Percentiles rank a stretch among this genome's conserved stretches.
These are phyloP conservation scores for Phytopythium aichiense DNA, from an alignment of 352 stramenopile species.

Conservation along the genomic window DNA sequence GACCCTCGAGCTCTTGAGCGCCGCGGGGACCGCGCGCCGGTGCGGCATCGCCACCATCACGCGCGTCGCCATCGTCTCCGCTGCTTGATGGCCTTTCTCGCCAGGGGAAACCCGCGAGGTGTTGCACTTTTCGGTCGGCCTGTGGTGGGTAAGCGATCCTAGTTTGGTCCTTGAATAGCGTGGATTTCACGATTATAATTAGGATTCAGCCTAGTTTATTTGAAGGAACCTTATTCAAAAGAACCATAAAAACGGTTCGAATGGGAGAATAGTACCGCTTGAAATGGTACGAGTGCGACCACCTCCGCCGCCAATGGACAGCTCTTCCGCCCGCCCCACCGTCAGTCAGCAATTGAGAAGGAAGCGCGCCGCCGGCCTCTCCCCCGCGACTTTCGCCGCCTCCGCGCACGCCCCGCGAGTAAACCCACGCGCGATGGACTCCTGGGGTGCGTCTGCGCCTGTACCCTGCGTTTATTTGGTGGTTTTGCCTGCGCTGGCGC, in stretches of 20 bases:
- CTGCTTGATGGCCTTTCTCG: not conserved
- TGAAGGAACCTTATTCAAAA: not conserved
- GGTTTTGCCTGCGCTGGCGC: slow-evolving; percentile 3
- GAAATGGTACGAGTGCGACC: not conserved
- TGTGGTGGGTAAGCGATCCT: not conserved
- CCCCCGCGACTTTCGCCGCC: not conserved
- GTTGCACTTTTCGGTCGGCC: too few species aligned
- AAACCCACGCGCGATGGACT: slow-evolving; percentile 53
- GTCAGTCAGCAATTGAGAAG: slow-evolving; percentile 4
- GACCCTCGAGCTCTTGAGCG: not conserved
- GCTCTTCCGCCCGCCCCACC: not conserved
- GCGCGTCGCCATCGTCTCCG: not conserved
- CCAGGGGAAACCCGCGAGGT: too few species aligned
- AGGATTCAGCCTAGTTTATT: not conserved
- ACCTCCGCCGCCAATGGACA: not conserved
- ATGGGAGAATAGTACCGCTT: not conserved
- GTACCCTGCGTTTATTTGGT: not conserved
- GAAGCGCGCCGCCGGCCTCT: not conserved
- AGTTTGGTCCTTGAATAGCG: not conserved
- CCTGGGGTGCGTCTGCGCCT: slow-evolving; percentile 49
- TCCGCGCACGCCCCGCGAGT: not conserved
- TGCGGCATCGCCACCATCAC: slow-evolving; percentile 2
- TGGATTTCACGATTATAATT: not conserved
- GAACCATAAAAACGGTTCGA: not conserved
- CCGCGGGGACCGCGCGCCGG: slow-evolving; percentile 1